These are phyloP conservation scores for Aschersonia sp. DNA, from an alignment of 2,329 filamentous ascomycete species.

Conservation along the genomic window DNA sequence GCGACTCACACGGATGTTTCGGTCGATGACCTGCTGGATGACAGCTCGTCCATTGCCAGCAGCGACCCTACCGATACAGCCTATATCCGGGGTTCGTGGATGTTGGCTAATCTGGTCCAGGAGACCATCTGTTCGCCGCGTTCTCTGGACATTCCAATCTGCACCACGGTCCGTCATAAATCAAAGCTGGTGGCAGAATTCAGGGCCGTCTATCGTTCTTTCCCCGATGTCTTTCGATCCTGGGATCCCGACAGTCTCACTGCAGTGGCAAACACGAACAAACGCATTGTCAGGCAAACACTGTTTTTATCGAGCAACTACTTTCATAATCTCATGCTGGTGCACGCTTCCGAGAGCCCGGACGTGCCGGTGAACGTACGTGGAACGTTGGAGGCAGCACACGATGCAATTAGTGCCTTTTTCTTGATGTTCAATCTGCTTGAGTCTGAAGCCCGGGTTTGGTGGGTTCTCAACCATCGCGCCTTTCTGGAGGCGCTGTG, in stretches of 20 bases:
- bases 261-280: constrained; percentile 41
- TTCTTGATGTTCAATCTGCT: constrained; percentile 59
- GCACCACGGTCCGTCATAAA: constrained; percentile 53
- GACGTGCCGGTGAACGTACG: constrained; percentile 52
- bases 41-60: constrained; percentile 39
- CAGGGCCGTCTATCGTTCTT: constrained; percentile 55
- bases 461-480: constrained; percentile 76
- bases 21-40: constrained; percentile 58
- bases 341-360: constrained; percentile 56
- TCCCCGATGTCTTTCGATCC: constrained; percentile 55
- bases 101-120: constrained; percentile 64
- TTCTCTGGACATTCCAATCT: constrained; percentile 60
- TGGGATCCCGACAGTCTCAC: constrained; percentile 49
- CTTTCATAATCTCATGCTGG: constrained; percentile 69
- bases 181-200: constrained; percentile 57
- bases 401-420: constrained; percentile 60
- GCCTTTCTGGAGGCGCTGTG: constrained; percentile 65
- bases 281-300: constrained; percentile 57
- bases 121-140: constrained; percentile 62
- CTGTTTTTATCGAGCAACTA: constrained; percentile 72
- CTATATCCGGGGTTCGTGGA: constrained; percentile 67
- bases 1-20: constrained; percentile 69
- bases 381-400: constrained; percentile 59
- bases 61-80: constrained; percentile 51
- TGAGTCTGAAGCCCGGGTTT: constrained; percentile 58